These are phyloP conservation scores for Hirsutella thompsonii DNA, from an alignment of 2,329 filamentous ascomycete species.

Conservation along the genomic window DNA sequence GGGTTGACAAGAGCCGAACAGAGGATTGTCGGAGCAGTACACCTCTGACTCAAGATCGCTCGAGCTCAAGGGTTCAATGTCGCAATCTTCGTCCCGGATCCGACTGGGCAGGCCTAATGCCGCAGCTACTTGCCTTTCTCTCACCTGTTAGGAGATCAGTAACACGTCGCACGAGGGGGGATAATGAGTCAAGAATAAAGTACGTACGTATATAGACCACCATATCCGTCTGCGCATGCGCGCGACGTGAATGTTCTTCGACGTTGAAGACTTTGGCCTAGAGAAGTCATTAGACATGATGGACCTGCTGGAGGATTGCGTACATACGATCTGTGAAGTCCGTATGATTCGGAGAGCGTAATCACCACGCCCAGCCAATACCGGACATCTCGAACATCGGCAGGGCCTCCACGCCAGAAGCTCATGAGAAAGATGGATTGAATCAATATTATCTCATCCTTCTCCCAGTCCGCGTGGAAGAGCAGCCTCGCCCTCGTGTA, in stretches of 20 bases:
- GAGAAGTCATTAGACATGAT: background rate
- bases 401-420: conserved; percentile 38
- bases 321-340: conserved; percentile 25
- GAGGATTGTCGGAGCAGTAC: conserved; percentile 8
- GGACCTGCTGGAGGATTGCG: background rate
- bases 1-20: conserved; percentile 16
- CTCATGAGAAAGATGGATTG: conserved; percentile 41
- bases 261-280: conserved; percentile 13
- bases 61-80: conserved; percentile 19
- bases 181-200: background rate
- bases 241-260: conserved; percentile 13
- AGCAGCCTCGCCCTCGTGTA: conserved; percentile 37
- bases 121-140: conserved; percentile 23
- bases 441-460: conserved; percentile 33
- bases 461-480: conserved; percentile 40
- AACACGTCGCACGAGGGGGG: background rate
- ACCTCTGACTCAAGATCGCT: conserved; percentile 19
- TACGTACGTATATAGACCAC: conserved; percentile 39
- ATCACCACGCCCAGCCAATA: conserved; percentile 39
- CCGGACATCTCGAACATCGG: conserved; percentile 31
- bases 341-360: conserved; percentile 35
- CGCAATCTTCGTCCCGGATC: conserved; percentile 25
- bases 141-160: conserved; percentile 12
- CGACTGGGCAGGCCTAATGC: conserved; percentile 22
- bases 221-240: conserved; percentile 33